Base-by-base conservation (phyloP, 2,329 filamentous ascomycete genomes). In the Zopfia rhizophila region DNA sequence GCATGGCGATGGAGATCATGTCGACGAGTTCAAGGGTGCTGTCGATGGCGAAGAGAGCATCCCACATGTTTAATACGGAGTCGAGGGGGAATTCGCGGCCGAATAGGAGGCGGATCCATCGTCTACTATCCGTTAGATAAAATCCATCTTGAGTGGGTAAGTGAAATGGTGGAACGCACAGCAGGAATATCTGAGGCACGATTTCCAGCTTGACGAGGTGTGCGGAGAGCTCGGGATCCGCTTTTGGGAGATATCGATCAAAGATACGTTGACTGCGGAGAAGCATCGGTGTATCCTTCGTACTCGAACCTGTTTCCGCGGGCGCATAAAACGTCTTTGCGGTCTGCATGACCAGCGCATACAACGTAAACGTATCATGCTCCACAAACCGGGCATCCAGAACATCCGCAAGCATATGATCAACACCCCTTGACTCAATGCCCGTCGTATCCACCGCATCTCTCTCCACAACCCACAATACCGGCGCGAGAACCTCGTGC, bases 171-270 rank as follows among this genome's bases (percentile, higher is more conserved):
- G 13, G 10, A 40, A 67, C 82, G 70, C 74, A 94, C 89, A 97
- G 95, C 17, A 97, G 76, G 65, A 97, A 99, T 38, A 99, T 93
- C 62, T 99, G 94, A 1, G 94, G 94, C n/a, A 97, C 75, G 51
- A 99, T 86, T 49, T 97, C 93, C 33, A 97, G 86, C 48, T 84
- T 82, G 47, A 86, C 86, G 13, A 99, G 80, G 69, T 97, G 92
- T 17, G 80, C 78, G 11, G 90, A 88, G 19, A 97, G 80, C 63
- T 91, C 88, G n/a, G 89, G 87, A 65, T 97, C 94, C 21, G 91
- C 80, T 54, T 85, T 87, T 46, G 84, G 84, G 31, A 99, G 76
- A 38, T 90, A 86, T 19, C 88, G 82, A 60, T 96, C 87, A 65
- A 97, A 93, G 50, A 99, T 95, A 58, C 88, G 84, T 62, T 87